Conservation (phyloP, 1,139 yeast genomes). For the Hemisphaericaspora lyxosophila region DNA sequence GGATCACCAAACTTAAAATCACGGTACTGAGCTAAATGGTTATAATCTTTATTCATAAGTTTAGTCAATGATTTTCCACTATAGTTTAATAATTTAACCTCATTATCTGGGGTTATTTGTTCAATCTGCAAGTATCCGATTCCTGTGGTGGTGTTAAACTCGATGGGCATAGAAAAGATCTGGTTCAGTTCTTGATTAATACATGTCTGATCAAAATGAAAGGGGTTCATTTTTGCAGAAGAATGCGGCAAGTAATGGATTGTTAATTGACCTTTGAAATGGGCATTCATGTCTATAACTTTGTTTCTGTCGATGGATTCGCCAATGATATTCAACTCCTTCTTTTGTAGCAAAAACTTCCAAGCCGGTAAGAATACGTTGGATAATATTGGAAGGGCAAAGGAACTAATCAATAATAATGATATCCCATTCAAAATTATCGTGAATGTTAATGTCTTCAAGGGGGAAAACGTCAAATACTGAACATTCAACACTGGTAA, state of each 20-base stretch:
- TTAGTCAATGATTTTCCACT: conserved; percentile 55
- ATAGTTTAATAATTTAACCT: conserved; percentile 49
- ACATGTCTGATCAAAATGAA: conserved; percentile 59
- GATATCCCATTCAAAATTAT: conserved; percentile 36
- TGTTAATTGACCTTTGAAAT: conserved; percentile 82
- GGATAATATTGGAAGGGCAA: conserved; percentile 36
- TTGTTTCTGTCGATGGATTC: conserved; percentile 41
- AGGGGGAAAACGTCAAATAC: conserved; percentile 58
- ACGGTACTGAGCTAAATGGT: conserved; percentile 28
- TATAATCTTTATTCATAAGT: conserved; percentile 42
- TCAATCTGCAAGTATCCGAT: conserved; percentile 68
- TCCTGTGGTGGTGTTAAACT: conserved; percentile 77
- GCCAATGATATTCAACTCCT: conserved; percentile 73
- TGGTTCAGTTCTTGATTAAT: conserved; percentile 34
- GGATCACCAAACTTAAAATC: conserved; percentile 25
- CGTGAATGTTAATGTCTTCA: conserved; percentile 48
- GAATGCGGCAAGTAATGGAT: conserved; percentile 91
- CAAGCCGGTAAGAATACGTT: conserved; percentile 41
- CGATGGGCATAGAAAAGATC: conserved; percentile 59
- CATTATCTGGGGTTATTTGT: conserved; percentile 57
- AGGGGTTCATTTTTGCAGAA: conserved; percentile 81
- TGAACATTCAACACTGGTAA: conserved; percentile 79
- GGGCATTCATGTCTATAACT: conserved; percentile 62
- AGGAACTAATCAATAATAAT: conserved; percentile 41
- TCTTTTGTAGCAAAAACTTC: conserved; percentile 46